These are phyloP conservation scores for Testicularia cyperi DNA, from an alignment of 1,284 basidiomycete species.

Conservation along the genomic window DNA sequence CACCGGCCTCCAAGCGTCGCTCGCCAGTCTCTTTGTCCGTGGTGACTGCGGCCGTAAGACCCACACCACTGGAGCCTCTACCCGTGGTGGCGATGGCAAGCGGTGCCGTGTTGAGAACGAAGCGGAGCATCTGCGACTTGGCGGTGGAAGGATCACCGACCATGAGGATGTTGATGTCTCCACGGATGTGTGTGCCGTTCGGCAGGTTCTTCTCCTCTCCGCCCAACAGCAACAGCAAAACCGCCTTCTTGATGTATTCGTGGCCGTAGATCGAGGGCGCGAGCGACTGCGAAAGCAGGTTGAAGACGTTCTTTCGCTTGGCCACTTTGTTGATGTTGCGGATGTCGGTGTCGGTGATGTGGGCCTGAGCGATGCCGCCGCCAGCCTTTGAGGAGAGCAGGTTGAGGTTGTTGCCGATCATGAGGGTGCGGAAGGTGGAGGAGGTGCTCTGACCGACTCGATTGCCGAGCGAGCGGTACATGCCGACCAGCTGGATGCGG, in stretches of 20 bases:
- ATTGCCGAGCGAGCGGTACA: conserved; percentile 90
- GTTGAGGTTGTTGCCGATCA: conserved; percentile 93
- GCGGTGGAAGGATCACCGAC: conserved; percentile 98
- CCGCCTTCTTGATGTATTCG: conserved; percentile 91
- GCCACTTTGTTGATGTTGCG: conserved; percentile 93
- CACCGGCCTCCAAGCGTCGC: conserved; percentile 91
- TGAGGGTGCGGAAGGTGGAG: conserved; percentile 80
- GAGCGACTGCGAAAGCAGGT: conserved; percentile 86
- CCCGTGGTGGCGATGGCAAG: conserved; percentile 98
- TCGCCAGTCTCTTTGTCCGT: conserved; percentile 95
- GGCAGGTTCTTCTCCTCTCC: conserved; percentile 96
- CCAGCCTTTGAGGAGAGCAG: conserved; percentile 95
- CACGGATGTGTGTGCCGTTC: conserved; percentile 97
- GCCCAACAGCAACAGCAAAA: conserved; percentile 87
- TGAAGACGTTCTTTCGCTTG: conserved; percentile 79
- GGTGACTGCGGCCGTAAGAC: conserved; percentile 98
- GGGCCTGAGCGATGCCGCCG: conserved; percentile 89
- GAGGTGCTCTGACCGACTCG: conserved; percentile 71
- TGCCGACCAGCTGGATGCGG: conserved; percentile 92
- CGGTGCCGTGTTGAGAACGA: conserved; percentile 93
- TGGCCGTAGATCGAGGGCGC: conserved; percentile 97
- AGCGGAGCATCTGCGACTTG: conserved; percentile 94
- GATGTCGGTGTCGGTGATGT: conserved; percentile 90
- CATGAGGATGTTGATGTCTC: conserved; percentile 99
- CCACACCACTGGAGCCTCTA: conserved; percentile 93